Conservation (phyloP, 2,329 filamentous ascomycete species). For the Lizonia empirigonia region DNA sequence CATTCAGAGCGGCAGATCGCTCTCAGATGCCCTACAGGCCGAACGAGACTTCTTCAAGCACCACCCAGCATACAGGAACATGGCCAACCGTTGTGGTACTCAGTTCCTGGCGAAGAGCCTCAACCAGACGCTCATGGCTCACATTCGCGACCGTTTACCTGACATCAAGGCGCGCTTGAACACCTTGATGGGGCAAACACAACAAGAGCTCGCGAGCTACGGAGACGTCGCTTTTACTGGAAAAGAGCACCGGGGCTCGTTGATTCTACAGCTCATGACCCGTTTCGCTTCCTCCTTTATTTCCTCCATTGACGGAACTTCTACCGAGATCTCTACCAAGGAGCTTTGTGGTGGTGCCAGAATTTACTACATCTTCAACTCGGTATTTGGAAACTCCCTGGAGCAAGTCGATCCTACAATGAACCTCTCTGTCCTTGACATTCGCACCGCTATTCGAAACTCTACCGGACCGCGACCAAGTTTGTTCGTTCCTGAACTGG, state of each 20-base stretch:
- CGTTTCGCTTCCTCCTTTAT: slow-evolving; percentile 98
- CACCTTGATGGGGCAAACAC: slow-evolving; percentile 98
- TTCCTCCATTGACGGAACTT: slow-evolving; percentile 97
- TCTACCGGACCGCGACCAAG: slow-evolving; percentile 95
- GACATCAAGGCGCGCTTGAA: slow-evolving; percentile 98
- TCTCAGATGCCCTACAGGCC: slow-evolving; percentile 85
- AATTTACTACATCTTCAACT: slow-evolving; percentile 99
- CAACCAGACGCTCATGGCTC: slow-evolving; percentile 92
- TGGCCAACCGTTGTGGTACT: slow-evolving; percentile 89
- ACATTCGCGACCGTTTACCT: slow-evolving; percentile 92
- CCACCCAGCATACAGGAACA: slow-evolving; percentile 96
- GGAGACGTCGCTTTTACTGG: slow-evolving; percentile 97
- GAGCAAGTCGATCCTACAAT: slow-evolving; percentile 96
- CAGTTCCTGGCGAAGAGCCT: slow-evolving; percentile 93
- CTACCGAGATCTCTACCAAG: slow-evolving; percentile 97
- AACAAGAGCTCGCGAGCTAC: slow-evolving; percentile 97
- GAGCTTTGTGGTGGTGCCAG: slow-evolving; percentile 92
- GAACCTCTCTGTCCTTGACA: slow-evolving; percentile 92
- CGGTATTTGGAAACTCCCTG: slow-evolving; percentile 93
- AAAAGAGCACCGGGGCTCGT: slow-evolving; percentile 91
- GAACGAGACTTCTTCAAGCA: slow-evolving; percentile 96
- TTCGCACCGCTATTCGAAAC: slow-evolving; percentile 95
- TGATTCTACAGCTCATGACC: slow-evolving; percentile 97
- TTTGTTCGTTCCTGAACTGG: slow-evolving; percentile 95
- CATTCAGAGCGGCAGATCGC: slow-evolving; percentile 93